Evolutionary conservation across 1,284 basidiomycete species (phyloP), one percentile per base, ranked within the genome.

Genomic region (Inonotus obliquus): DNA sequence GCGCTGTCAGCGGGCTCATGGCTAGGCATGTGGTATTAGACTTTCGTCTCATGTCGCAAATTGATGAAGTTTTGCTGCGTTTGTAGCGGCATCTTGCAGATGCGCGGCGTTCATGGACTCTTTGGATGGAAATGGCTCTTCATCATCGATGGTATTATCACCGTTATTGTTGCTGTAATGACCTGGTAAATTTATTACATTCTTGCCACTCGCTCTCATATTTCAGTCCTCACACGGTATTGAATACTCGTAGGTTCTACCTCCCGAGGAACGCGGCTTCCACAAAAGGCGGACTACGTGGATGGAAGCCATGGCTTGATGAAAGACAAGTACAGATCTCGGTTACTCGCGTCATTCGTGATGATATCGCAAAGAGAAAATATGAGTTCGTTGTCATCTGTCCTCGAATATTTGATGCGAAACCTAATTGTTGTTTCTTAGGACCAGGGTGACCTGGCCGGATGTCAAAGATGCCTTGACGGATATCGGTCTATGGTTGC

Each of bases 81-180:
- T 49, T 23, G 19, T 19, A 73, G 72, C 54, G 75, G 74, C 1
- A 67, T 76, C 3, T 66, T 76, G 1, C 72, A 72, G 57, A 57
- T 76, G 37, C 66, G 71, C 13, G 75, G 74, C 10, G 59, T 70
- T 1, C 64, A 56, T 0, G 74, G 75, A 1, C 64, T 76, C 21
- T 71, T 73, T 57, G 75, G 75, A 0, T 76, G 75, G 75, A 76
- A 76, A 61, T 76, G 75, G 75, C 63, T 76, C 4, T 76, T 75
- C 62, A 59, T 76, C 23, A 71, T 76, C 32, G 74, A 76, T 58
- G 74, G 74, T 1, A 67, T 74, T 35, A 73, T 76, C 38, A 76
- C 75, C 0, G 59, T 76, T 1, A 44, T 71, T 1, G 72, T 73
- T 25, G 68, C 75, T 2, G 60, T 73, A 21, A 63, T 67, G 4